Evolutionary conservation across 805 yeast genomes (phyloP).

Genomic region (Nakazawaea wyomingensis): DNA sequence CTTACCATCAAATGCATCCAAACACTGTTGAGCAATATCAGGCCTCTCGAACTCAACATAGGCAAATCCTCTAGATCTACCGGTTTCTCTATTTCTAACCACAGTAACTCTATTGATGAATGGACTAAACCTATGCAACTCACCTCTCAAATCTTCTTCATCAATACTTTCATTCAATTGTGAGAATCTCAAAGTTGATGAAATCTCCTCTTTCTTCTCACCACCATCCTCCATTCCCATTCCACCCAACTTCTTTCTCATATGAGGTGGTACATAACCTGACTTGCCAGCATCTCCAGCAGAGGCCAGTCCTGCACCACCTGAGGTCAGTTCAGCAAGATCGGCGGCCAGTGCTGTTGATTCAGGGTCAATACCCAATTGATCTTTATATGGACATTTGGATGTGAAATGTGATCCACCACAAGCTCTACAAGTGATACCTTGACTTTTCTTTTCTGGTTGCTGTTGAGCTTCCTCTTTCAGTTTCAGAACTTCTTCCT

Average conservation of each 20-base stretch:
- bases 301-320: constrained; percentile 16
- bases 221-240: constrained; percentile 24
- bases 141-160: constrained; percentile 76
- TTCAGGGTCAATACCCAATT: constrained; percentile 52
- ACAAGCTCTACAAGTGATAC: constrained; percentile 80
- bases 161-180: constrained; percentile 83
- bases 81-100: constrained; percentile 88
- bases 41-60: constrained; percentile 77
- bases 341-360: constrained; percentile 36
- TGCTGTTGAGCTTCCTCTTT: constrained; percentile 38
- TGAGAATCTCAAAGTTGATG: constrained; percentile 82
- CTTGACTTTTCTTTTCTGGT: constrained; percentile 32
- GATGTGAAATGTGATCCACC: constrained; percentile 90
- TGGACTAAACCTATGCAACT: constrained; percentile 63
- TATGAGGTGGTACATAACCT: constrained; percentile 60
- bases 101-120: constrained; percentile 70
- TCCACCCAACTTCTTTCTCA: constrained; percentile 38
- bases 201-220: constrained; percentile 55
- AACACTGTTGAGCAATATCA: constrained; percentile 68
- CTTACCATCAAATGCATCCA: constrained; percentile 75
- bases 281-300: constrained; percentile 29
- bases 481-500: constrained; percentile 57
- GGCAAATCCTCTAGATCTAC: constrained; percentile 93
- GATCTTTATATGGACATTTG: constrained; percentile 93
- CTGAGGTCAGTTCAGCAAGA: constrained; percentile 15